A percentile compares a stretch with the other conserved stretches of the same genome.
These are phyloP conservation scores for Trichocladium antarcticum DNA, from an alignment of 495 filamentous ascomycete genomes.

Conservation along the genomic window DNA sequence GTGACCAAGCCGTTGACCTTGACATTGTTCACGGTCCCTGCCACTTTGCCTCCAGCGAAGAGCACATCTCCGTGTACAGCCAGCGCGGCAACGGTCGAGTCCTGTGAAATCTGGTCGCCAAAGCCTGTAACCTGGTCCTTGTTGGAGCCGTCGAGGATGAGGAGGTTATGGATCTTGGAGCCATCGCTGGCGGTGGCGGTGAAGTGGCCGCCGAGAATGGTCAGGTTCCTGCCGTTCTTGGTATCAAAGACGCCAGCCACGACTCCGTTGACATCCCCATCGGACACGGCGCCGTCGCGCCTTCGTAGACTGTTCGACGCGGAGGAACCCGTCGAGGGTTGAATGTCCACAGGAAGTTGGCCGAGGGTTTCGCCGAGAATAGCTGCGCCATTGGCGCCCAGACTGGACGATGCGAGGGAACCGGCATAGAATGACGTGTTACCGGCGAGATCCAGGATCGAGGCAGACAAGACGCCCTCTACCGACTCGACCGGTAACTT, in stretches of 20 bases:
- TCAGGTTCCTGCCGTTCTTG: slow-evolving; percentile 58
- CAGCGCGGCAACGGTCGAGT: slow-evolving; percentile 67
- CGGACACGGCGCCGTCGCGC: slow-evolving; percentile 38
- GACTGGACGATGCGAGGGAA: slow-evolving; percentile 56
- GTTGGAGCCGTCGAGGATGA: slow-evolving; percentile 52
- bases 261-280: slow-evolving; percentile 49
- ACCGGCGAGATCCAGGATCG: slow-evolving; percentile 47
- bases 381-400: slow-evolving; percentile 58
- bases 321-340: slow-evolving; percentile 27
- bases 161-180: slow-evolving; percentile 62
- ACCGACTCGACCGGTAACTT: slow-evolving; percentile 53
- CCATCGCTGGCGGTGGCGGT: slow-evolving; percentile 57
- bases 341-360: slow-evolving; percentile 52
- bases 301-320: slow-evolving; percentile 38
- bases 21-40: slow-evolving; percentile 53
- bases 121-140: slow-evolving; percentile 59
- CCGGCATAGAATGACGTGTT: slow-evolving; percentile 63
- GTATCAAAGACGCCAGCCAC: slow-evolving; percentile 67
- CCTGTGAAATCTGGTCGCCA: slow-evolving; percentile 48
- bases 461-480: slow-evolving; percentile 58
- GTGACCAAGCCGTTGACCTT: slow-evolving; percentile 62
- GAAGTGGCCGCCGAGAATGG: slow-evolving; percentile 84
- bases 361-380: slow-evolving; percentile 42
- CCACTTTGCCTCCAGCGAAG: slow-evolving; percentile 71
- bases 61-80: slow-evolving; percentile 55